Percentiles rank a stretch among this genome's conserved stretches.
These are phyloP conservation scores for Babesia sp. DNA, from an alignment of 169 alveolate genomes.

Conservation along the genomic window DNA sequence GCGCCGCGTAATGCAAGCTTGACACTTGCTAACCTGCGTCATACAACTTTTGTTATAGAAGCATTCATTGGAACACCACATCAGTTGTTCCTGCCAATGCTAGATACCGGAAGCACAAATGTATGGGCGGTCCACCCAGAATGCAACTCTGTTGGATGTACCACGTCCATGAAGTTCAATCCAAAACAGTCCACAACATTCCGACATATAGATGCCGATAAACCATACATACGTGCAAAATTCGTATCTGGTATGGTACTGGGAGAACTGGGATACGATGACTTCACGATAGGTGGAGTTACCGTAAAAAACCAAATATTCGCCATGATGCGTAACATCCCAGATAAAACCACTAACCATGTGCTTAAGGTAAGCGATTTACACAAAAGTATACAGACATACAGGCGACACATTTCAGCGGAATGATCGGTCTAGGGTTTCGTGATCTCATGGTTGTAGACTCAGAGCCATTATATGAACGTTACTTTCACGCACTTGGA, in stretches of 20 bases:
- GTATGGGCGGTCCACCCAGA: slow-evolving; percentile 35
- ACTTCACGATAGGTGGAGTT: slow-evolving; percentile 41
- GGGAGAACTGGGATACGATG: slow-evolving; percentile 62
- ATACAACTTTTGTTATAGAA: slow-evolving; percentile 70
- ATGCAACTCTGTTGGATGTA: slow-evolving; percentile 67
- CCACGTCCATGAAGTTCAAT: slow-evolving; percentile 53
- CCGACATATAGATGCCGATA: not conserved
- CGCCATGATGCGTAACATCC: slow-evolving; percentile 44
- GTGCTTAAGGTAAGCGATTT: slow-evolving; percentile 48
- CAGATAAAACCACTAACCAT: slow-evolving; percentile 48
- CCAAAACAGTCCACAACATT: slow-evolving; percentile 57
- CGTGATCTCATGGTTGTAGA: slow-evolving; percentile 78
- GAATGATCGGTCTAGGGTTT: slow-evolving; percentile 86
- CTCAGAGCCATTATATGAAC: slow-evolving; percentile 72
- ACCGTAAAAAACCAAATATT: slow-evolving; percentile 48
- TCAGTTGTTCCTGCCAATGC: slow-evolving; percentile 77
- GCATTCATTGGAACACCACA: slow-evolving; percentile 80
- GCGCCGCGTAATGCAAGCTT: slow-evolving; percentile 21
- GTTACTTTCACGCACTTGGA: slow-evolving; percentile 62
- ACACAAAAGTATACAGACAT: slow-evolving; percentile 11
- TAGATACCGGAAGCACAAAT: slow-evolving; percentile 85
- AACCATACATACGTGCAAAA: slow-evolving; percentile 1
- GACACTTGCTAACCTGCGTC: slow-evolving; percentile 20
- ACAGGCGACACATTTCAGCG: slow-evolving; percentile 80
- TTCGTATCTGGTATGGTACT: slow-evolving; percentile 76